These are phyloP conservation scores for Bacidia rubella DNA, from an alignment of 495 filamentous ascomycete species.

Conservation along the genomic window DNA sequence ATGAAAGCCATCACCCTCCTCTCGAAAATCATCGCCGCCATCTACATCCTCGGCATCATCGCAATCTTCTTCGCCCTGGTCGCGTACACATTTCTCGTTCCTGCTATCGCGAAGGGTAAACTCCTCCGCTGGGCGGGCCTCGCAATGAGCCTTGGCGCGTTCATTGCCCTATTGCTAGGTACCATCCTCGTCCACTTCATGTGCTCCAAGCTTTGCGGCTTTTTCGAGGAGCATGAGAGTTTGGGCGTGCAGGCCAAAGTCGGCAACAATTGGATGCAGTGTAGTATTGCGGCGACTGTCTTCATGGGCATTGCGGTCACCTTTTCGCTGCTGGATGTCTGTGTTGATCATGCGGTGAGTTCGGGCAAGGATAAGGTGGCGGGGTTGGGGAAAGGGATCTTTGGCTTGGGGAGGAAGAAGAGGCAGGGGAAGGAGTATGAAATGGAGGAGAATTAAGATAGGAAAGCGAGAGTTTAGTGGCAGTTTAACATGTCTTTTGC, in stretches of 20 bases:
- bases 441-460: slow-evolving; percentile 7
- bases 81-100: background rate
- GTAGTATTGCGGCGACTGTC: slow-evolving; percentile 1
- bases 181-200: slow-evolving; percentile 10
- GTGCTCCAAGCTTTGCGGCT: slow-evolving; percentile 3
- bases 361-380: background rate
- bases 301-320: slow-evolving; percentile 7
- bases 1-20: slow-evolving; percentile 11
- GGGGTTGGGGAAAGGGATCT: background rate
- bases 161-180: slow-evolving; percentile 9
- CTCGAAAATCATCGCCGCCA: slow-evolving; percentile 8
- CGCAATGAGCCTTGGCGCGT: background rate
- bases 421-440: slow-evolving; percentile 2
- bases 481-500: no score
- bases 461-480: no score
- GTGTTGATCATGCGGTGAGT: background rate
- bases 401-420: slow-evolving; percentile 5
- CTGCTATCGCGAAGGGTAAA: background rate
- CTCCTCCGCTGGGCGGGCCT: background rate
- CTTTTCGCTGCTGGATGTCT: slow-evolving; percentile 2
- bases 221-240: slow-evolving; percentile 3
- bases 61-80: background rate
- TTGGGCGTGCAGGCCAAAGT: slow-evolving; percentile 2
- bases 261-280: slow-evolving; percentile 6
- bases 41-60: slow-evolving; percentile 11